Conservation (phyloP, 306 rosid species). For the Ammopiptanthus mongolicus region DNA sequence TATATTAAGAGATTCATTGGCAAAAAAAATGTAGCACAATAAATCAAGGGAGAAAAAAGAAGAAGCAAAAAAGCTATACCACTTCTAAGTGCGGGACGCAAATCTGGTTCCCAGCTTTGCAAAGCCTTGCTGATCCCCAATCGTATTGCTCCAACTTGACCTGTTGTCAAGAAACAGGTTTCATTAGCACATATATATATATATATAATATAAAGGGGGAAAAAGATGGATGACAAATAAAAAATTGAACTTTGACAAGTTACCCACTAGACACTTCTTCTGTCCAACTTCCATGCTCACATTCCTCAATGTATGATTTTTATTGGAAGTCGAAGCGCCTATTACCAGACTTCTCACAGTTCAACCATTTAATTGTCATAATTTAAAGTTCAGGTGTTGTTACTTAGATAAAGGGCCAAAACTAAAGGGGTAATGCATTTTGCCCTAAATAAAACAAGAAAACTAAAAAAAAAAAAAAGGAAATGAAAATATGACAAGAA, state of each 20-base stretch:
- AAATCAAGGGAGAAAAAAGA: not conserved
- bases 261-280: not conserved
- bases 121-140: conserved; percentile 91
- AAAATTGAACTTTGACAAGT: conserved; percentile 1
- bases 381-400: not conserved
- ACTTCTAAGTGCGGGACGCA: conserved; percentile 73
- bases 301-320: not conserved
- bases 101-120: conserved; percentile 93
- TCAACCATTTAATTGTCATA: not conserved
- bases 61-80: conserved; percentile 33
- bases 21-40: not conserved
- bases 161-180: conserved; percentile 32
- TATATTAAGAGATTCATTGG: not conserved
- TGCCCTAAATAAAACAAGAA: not conserved
- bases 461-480: not conserved
- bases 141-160: conserved; percentile 95
- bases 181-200: not conserved
- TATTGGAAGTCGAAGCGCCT: not conserved
- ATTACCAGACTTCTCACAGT: not conserved
- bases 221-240: not conserved
- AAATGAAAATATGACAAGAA: not conserved
- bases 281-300: not conserved
- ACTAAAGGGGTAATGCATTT: not conserved
- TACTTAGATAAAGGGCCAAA: not conserved
- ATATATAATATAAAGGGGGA: not conserved